A percentile compares a stretch with the other conserved stretches of the same genome.
Conservation (phyloP, 805 yeast genomes). For the Saccharomycopsis oosterbeekiorum region DNA sequence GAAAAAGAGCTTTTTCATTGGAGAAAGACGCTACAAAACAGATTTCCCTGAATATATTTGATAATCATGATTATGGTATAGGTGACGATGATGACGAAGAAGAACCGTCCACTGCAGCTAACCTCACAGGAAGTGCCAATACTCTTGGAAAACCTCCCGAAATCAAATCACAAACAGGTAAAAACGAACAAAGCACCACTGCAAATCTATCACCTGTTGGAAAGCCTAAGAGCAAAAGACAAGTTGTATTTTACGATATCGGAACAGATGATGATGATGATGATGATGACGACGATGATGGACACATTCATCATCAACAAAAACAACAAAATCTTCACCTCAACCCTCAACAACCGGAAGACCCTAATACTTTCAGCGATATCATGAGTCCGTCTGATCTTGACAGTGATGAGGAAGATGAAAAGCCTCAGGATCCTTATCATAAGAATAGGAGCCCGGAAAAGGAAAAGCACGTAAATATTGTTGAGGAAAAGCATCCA, state of each 20-base stretch:
- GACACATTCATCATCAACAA: background rate
- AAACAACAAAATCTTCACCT: background rate
- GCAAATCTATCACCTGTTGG: background rate
- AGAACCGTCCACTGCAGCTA: background rate
- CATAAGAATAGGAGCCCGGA: background rate
- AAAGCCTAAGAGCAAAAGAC: background rate
- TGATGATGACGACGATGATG: background rate
- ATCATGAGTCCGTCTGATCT: background rate
- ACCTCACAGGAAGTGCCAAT: background rate
- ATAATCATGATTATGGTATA: background rate
- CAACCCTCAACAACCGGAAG: background rate
- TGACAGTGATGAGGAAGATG: background rate
- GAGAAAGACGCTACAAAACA: conserved; percentile 10
- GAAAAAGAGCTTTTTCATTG: conserved; percentile 11
- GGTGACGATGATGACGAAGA: conserved; percentile 1
- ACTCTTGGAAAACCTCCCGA: background rate
- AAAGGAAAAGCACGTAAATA: background rate
- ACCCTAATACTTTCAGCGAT: background rate
- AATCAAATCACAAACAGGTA: background rate
- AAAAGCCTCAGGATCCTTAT: background rate
- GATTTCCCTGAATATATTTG: background rate
- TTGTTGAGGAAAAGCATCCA: background rate
- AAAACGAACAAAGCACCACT: background rate
- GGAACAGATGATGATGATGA: conserved; percentile 1
- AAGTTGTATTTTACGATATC: conserved; percentile 7